Evolutionary conservation across 2,329 filamentous ascomycete genomes (phyloP).

Genomic region (Fusarium sublunatum): DNA sequence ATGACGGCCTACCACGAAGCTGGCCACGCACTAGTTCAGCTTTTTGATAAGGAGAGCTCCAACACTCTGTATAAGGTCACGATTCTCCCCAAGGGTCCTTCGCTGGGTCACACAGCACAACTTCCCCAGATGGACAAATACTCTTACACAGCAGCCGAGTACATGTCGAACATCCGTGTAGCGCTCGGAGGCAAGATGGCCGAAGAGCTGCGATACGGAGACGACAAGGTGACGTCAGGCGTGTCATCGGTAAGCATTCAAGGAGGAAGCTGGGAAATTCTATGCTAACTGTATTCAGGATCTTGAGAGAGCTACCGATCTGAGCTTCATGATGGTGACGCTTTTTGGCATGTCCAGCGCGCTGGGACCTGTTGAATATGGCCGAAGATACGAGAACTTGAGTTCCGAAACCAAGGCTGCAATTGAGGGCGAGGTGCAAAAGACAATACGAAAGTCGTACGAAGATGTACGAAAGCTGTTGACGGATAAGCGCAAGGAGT

Average conservation of each 20-base stretch:
- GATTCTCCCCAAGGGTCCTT: slow-evolving; percentile 89
- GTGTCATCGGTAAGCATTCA: slow-evolving; percentile 74
- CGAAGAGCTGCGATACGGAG: slow-evolving; percentile 90
- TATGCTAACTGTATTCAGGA: slow-evolving; percentile 67
- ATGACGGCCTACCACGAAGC: slow-evolving; percentile 98
- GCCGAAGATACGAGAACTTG: slow-evolving; percentile 80
- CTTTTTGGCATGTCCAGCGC: slow-evolving; percentile 88
- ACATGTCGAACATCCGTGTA: slow-evolving; percentile 82
- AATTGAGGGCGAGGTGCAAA: slow-evolving; percentile 90
- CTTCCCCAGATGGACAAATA: slow-evolving; percentile 94
- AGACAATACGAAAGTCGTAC: slow-evolving; percentile 83
- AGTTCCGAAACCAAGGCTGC: slow-evolving; percentile 87
- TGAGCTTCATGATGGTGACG: slow-evolving; percentile 90
- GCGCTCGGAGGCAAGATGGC: slow-evolving; percentile 88
- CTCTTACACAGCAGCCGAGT: slow-evolving; percentile 86
- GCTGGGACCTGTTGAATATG: slow-evolving; percentile 90
- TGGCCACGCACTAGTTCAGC: slow-evolving; percentile 89
- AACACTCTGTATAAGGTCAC: slow-evolving; percentile 95
- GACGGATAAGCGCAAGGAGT: slow-evolving; percentile 79
- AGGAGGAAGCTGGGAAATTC: not conserved
- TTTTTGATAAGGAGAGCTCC: slow-evolving; percentile 78
- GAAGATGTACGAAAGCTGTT: slow-evolving; percentile 78
- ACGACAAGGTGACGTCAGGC: slow-evolving; percentile 91
- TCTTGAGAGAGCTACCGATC: slow-evolving; percentile 81
- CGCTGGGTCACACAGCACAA: slow-evolving; percentile 87